Base-by-base conservation (phyloP, 176 grass and related monocot species). In the Aegilops bicornis region DNA sequence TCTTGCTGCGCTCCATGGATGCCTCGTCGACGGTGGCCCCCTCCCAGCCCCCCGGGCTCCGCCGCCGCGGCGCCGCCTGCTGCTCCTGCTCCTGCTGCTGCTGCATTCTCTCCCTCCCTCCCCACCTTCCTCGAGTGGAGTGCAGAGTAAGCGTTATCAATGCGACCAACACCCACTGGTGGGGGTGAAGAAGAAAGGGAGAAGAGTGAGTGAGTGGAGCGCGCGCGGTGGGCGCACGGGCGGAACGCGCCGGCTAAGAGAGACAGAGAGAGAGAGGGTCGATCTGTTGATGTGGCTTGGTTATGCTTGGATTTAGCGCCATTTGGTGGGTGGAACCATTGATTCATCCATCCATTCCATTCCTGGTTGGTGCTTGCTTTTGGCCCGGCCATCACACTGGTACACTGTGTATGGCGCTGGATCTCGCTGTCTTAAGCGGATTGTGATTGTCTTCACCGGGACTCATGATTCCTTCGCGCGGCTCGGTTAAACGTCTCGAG, bases 1-100 rank as follows among this genome's bases (percentile, higher is more conserved):
- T 94, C 88, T 97, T 97, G 94, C 97, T 99, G 36, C 94, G 71
- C 87, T 99, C 97, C 97, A 97, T 94, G 88, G 92, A 97, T 35
- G 84, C 92, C 87, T 99, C 97, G 76, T 99, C 92, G 59, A 99
- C 93, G 47, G 92, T 93, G 87, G 72, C 86, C 19, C 23, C 61
- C 76, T 64, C 83, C 2, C 76, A 62, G 11, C 25, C 33, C 2
- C 32, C 35, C 7, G 73, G 84, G 31, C 80, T 79, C 47, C 74
- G 80, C 50, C 83, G 80, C 90, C 70, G 71, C 60, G 84, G 15
- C 42, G 72, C 40, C 23, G 45, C 3, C 67, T 64, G 62, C 62
- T 64, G 10, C 42, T 43, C 42, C n/a, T n/a, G n/a, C n/a, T n/a
- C n/a, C n/a, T n/a, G n/a, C 40, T 69, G 63, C 64, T 67, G 88